phyloP scores from a whole-genome alignment of 768 basidiomycete genomes.

The Leccinum subtestaceum region DNA sequence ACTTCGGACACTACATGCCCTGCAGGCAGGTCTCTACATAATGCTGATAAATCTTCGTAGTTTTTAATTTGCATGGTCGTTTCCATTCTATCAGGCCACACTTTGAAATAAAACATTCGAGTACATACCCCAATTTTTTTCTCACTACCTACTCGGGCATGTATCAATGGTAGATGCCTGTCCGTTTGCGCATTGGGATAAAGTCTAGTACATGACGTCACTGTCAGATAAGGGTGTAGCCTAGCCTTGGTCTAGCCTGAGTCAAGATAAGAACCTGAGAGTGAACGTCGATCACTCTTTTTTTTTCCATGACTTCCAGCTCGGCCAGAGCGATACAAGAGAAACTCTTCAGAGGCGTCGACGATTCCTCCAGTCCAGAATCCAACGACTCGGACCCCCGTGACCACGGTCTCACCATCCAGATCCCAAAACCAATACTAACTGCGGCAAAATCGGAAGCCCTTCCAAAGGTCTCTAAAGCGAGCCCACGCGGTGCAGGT shows the following conservation, averaged over 20 bases:
- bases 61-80: constrained; percentile 18
- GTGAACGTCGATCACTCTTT: not conserved
- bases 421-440: constrained; percentile 56
- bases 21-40: constrained; percentile 32
- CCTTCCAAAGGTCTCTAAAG: constrained; percentile 48
- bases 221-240: constrained; percentile 4
- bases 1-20: constrained; percentile 20
- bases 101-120: constrained; percentile 16
- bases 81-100: constrained; percentile 9
- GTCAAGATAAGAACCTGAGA: constrained; percentile 10
- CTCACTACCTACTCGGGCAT: not conserved
- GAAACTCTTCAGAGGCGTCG: constrained; percentile 60
- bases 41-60: constrained; percentile 9
- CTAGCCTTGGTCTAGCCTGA: not conserved
- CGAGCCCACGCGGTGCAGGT: constrained; percentile 23
- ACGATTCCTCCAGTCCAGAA: constrained; percentile 19
- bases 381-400: constrained; percentile 28
- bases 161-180: not conserved
- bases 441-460: constrained; percentile 23
- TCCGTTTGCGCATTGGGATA: constrained; percentile 8
- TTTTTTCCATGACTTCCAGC: constrained; percentile 39
- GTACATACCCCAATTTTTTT: constrained; percentile 22
- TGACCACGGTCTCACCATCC: constrained; percentile 53
- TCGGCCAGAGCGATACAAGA: constrained; percentile 66
- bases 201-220: constrained; percentile 21